Percentiles rank a stretch among this genome's conserved stretches.
Conservation (phyloP, 148 eudicot genomes). For the Fagopyrum homotropicum region DNA sequence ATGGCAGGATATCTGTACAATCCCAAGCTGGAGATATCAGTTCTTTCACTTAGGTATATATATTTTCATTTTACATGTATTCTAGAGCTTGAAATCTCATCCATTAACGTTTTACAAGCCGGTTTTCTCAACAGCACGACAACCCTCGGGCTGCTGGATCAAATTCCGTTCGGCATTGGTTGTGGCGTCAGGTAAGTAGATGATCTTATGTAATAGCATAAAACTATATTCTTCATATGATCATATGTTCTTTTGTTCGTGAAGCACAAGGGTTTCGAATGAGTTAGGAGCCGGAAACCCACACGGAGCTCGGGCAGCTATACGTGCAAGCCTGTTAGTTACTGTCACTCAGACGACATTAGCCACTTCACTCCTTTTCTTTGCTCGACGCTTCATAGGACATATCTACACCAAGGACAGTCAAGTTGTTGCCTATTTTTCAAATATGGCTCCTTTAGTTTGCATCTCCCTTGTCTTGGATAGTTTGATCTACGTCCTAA, state of each 20-base stretch:
- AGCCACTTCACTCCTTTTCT: background rate
- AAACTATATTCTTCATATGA: background rate
- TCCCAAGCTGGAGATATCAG: background rate
- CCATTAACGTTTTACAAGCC: background rate
- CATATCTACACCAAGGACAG: background rate
- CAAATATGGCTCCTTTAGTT: background rate
- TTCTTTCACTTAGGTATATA: background rate
- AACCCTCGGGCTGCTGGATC: background rate
- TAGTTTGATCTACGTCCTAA: background rate
- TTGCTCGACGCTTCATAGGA: background rate
- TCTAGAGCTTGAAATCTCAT: too few relatives aligned
- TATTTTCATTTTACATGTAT: background rate
- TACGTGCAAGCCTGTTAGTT: background rate
- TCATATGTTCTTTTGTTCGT: background rate
- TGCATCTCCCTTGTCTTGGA: background rate
- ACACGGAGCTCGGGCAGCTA: slow-evolving; percentile 1
- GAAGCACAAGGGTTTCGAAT: slow-evolving; percentile 10
- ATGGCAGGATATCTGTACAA: background rate
- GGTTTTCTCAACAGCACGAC: background rate
- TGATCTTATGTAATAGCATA: background rate
- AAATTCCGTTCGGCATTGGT: background rate
- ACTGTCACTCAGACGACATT: background rate
- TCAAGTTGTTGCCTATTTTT: background rate
- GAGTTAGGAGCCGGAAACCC: background rate
- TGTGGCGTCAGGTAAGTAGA: background rate